phyloP scores from a whole-genome alignment of 768 basidiomycete genomes.

The Lepiota brunneoincarnata region DNA sequence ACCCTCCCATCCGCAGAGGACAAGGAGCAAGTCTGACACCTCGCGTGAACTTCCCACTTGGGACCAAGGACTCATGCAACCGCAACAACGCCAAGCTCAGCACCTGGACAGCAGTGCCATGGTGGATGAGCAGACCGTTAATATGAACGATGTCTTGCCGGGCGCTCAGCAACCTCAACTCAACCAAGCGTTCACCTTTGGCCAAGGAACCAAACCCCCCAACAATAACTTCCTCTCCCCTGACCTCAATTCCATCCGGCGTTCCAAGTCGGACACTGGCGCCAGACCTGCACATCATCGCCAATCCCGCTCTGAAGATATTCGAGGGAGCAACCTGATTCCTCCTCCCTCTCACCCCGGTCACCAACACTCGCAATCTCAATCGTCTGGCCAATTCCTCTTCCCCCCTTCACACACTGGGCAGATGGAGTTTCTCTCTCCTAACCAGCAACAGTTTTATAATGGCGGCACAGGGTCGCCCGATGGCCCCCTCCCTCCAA shows the following conservation, averaged over 20 bases:
- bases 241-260: conserved; percentile 38
- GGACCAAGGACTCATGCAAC: conserved; percentile 31
- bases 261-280: conserved; percentile 47
- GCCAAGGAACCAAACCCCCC: conserved; percentile 15
- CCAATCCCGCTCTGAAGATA: conserved; percentile 62
- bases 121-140: conserved; percentile 27
- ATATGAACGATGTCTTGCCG: conserved; percentile 40
- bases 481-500: conserved; percentile 19
- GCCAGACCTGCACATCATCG: conserved; percentile 41
- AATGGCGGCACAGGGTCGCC: neutral
- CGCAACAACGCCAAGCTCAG: conserved; percentile 26
- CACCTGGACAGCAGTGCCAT: conserved; percentile 8
- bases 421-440: conserved; percentile 16
- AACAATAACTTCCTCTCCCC: conserved; percentile 31
- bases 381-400: conserved; percentile 12
- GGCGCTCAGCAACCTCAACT: conserved; percentile 17
- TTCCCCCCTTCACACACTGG: conserved; percentile 13
- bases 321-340: conserved; percentile 20
- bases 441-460: conserved; percentile 16
- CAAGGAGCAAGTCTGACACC: conserved; percentile 61
- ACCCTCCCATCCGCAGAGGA: conserved; percentile 28
- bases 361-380: conserved; percentile 11
- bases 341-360: neutral
- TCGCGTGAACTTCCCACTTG: conserved; percentile 54
- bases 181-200: conserved; percentile 25